Evolutionary conservation across 176 grass and related monocot species (phyloP).

Genomic region (Aegilops longissima): DNA sequence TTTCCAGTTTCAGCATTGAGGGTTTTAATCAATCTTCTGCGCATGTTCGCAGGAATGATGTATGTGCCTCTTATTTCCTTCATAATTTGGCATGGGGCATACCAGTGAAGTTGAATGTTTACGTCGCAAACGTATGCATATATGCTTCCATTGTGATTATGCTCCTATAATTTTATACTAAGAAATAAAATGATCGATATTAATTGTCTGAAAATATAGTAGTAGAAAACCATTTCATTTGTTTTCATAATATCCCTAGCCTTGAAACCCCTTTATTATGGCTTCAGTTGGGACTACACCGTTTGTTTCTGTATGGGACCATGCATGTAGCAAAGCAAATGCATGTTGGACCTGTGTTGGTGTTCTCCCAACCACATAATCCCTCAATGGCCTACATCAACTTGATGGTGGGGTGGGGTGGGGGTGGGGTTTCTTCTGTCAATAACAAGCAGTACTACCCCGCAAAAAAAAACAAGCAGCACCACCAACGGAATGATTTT

Average conservation of each 20-base stretch:
- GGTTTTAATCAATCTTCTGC: background rate
- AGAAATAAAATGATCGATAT: background rate
- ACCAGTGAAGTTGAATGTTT: background rate
- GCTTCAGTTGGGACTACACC: background rate
- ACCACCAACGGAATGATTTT: constrained; percentile 22
- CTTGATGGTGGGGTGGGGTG: constrained; percentile 28
- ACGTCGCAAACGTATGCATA: background rate
- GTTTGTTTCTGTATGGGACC: constrained; percentile 1
- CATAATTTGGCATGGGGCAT: background rate
- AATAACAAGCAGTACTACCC: background rate
- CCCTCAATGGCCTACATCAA: constrained; percentile 26
- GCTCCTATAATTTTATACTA: background rate
- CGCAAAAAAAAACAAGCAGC: background rate
- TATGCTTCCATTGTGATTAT: background rate
- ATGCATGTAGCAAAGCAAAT: background rate
- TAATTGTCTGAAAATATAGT: background rate
- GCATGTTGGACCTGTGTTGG: constrained; percentile 6
- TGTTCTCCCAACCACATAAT: constrained; percentile 29
- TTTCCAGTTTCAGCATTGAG: background rate
- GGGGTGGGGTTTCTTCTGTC: background rate
- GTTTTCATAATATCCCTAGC: background rate
- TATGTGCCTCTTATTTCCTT: background rate
- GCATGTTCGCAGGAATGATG: background rate
- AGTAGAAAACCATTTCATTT: background rate
- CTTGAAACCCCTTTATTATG: background rate